phyloP scores from a whole-genome alignment of 164 flowering plant genomes.

The Amborella trichopoda region DNA sequence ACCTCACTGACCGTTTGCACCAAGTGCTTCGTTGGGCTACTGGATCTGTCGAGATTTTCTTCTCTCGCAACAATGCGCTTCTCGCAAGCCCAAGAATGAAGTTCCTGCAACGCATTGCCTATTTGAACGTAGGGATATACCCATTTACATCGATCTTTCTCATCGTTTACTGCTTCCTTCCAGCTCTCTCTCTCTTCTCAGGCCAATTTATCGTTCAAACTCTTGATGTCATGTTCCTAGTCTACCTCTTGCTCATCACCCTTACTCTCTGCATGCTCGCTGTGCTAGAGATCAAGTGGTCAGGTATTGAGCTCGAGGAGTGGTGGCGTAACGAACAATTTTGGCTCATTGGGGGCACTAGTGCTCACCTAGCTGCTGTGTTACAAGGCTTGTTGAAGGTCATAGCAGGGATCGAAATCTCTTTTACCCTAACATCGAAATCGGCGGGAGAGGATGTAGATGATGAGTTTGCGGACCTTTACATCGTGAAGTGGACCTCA shows the following conservation, averaged over 20 bases:
- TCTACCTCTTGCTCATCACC: constrained; percentile 54
- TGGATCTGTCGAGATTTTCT: constrained; percentile 82
- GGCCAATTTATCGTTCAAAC: constrained; percentile 69
- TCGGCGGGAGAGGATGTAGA: constrained; percentile 53
- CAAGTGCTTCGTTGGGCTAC: constrained; percentile 96
- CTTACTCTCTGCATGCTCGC: constrained; percentile 56
- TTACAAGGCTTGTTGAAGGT: constrained; percentile 79
- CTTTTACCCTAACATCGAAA: constrained; percentile 76
- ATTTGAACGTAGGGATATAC: constrained; percentile 69
- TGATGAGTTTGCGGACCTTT: constrained; percentile 71
- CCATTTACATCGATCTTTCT: constrained; percentile 78
- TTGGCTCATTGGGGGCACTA: constrained; percentile 88
- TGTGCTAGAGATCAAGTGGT: constrained; percentile 78
- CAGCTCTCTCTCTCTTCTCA: constrained; percentile 68
- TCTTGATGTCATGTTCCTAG: constrained; percentile 53
- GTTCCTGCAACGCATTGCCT: constrained; percentile 57
- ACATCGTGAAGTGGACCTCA: constrained; percentile 65
- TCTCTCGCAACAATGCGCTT: constrained; percentile 77
- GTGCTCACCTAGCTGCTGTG: constrained; percentile 86
- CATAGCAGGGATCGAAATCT: constrained; percentile 76
- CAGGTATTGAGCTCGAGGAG: constrained; percentile 60
- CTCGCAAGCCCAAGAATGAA: constrained; percentile 47
- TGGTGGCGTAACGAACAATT: constrained; percentile 96
- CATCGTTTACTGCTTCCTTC: constrained; percentile 76
- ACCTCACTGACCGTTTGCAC: constrained; percentile 73